These are phyloP conservation scores for Skeletonema costatum DNA, from an alignment of 108 stramenopile species.

Conservation along the genomic window DNA sequence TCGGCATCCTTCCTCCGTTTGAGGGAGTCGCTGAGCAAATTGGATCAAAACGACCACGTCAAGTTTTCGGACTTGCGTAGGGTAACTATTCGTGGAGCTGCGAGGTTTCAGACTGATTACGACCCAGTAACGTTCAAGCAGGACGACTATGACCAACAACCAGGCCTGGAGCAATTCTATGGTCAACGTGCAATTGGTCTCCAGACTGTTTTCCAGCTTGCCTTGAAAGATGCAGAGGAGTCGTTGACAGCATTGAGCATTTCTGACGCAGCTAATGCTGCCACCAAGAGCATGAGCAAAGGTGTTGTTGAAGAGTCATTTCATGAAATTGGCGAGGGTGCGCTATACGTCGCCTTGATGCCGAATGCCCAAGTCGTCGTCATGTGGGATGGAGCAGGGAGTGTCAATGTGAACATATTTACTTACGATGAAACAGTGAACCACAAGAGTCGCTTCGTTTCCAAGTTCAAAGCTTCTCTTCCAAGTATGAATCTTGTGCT, in stretches of 20 bases:
- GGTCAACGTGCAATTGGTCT: slow-evolving; percentile 61
- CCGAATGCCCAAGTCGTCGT: slow-evolving; percentile 33
- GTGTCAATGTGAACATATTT: slow-evolving; percentile 66
- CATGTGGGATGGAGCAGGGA: slow-evolving; percentile 65
- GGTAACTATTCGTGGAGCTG: slow-evolving; percentile 42
- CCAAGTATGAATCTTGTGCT: slow-evolving; percentile 31
- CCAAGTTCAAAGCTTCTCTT: slow-evolving; percentile 25
- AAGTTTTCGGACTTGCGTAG: slow-evolving; percentile 41
- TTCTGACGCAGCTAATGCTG: slow-evolving; percentile 15
- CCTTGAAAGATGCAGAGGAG: slow-evolving; percentile 16
- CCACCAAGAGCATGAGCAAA: slow-evolving; percentile 11
- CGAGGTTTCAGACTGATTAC: slow-evolving; percentile 34
- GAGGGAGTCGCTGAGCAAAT: background rate
- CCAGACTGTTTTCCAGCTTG: slow-evolving; percentile 60
- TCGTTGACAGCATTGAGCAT: slow-evolving; percentile 15
- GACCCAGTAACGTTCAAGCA: slow-evolving; percentile 34
- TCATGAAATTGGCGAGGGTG: slow-evolving; percentile 64
- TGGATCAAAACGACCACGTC: slow-evolving; percentile 15
- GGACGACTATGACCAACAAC: slow-evolving; percentile 61
- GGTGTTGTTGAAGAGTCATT: slow-evolving; percentile 7
- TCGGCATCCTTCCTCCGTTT: too few species aligned
- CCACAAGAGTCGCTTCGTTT: slow-evolving; percentile 16
- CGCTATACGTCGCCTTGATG: slow-evolving; percentile 37
- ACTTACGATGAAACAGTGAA: slow-evolving; percentile 44
- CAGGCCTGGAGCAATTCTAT: slow-evolving; percentile 60